Base-by-base conservation (phyloP, 1,284 basidiomycete genomes). In the Trametes versicolor region DNA sequence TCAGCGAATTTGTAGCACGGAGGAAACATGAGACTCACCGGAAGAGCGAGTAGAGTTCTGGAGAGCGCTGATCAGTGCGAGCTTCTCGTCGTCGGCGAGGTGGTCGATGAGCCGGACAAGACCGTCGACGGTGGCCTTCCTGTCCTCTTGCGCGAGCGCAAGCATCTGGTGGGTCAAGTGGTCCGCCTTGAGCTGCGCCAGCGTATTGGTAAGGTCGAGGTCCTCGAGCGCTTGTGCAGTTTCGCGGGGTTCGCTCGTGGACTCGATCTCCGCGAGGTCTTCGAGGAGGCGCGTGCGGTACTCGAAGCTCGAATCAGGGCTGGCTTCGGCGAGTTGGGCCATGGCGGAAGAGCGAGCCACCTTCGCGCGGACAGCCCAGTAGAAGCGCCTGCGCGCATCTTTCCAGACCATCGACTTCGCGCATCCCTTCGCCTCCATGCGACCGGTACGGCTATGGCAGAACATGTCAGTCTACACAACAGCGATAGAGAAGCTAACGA, bases 371-470 rank as follows among this genome's bases (percentile, higher is more conserved):
- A 97, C 85, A 60, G 95, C 91, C 96, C 95, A 97, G 85, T 98
- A 99, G 87, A 99, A 99, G 78, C 92, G 89, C 68, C 95, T 87
- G 68, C 97, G 91, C 53, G 96, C 90, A 68, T 95, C 87, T 77
- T 92, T 92, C 96, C 97, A 98, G 63, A 90, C 87, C 64, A 87
- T 88, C 36, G 88, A 85, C 74, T 87, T 93, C 50, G 92, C 96
- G 75, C 93, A 98, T 21, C 96, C 97, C 81, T 99, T 99, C 32
- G 97, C 97, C 81, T 98, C 94, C 97, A 99, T 99, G 66, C 97
- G 94, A 65, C 96, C 97, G 50, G 91, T 87, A 62, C 96, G 94
- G 80, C 97, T 97, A n/a, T 4, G 73, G 68, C 36, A 65, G 68
- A 55, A 60, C 27, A 58, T 69, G 70, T 54, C 74, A 64, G 45